Conservation (phyloP, 495 filamentous ascomycete genomes). For the Talaromyces nanjingensis region DNA sequence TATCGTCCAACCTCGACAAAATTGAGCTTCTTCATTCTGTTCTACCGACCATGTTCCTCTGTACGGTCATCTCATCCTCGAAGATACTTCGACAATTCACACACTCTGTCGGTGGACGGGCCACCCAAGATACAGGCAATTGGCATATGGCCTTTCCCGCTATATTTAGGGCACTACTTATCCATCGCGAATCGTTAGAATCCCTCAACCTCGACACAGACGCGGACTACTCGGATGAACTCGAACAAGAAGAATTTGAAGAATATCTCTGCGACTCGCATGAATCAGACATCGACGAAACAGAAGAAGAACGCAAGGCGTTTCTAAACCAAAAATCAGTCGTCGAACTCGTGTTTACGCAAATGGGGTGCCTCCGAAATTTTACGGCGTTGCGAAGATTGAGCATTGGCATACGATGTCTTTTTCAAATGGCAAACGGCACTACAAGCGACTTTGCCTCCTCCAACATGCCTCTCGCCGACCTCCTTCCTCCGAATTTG, state of each 20-base stretch:
- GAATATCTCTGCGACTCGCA: slow-evolving; percentile 7
- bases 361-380: slow-evolving; percentile 14
- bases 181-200: slow-evolving; percentile 21
- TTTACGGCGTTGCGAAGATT: slow-evolving; percentile 18
- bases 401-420: slow-evolving; percentile 17
- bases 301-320: background rate
- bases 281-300: background rate
- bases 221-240: background rate
- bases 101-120: slow-evolving; percentile 19
- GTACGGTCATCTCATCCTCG: slow-evolving; percentile 13
- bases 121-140: slow-evolving; percentile 3
- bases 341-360: slow-evolving; percentile 3
- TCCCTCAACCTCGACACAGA: slow-evolving; percentile 21
- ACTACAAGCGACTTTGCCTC: background rate
- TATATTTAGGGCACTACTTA: slow-evolving; percentile 16
- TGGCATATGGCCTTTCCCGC: slow-evolving; percentile 15
- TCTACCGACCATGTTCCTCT: slow-evolving; percentile 11
- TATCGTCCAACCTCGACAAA: slow-evolving; percentile 16
- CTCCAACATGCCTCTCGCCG: slow-evolving; percentile 5
- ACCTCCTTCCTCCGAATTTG: slow-evolving; percentile 17
- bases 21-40: slow-evolving; percentile 16
- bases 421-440: slow-evolving; percentile 19
- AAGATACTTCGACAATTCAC: slow-evolving; percentile 16
- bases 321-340: slow-evolving; percentile 8
- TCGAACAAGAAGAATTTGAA: slow-evolving; percentile 7